Percentiles rank a stretch among this genome's conserved stretches.
phyloP scores from a whole-genome alignment of 2,329 filamentous ascomycete species.

The Dichotomopilus funicola region DNA sequence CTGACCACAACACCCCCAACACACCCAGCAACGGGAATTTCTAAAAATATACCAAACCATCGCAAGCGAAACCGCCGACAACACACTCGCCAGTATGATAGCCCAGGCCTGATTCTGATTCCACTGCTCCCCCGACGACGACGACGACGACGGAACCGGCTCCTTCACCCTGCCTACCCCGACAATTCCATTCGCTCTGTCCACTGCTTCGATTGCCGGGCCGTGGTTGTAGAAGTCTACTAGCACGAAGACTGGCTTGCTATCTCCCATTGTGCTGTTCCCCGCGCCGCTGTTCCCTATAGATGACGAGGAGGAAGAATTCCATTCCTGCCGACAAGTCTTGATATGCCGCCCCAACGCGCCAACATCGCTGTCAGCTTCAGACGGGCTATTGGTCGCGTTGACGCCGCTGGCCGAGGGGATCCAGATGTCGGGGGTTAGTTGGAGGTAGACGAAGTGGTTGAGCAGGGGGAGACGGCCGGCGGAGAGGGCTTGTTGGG shows the following conservation, averaged over 20 bases:
- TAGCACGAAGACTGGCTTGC: slow-evolving; percentile 62
- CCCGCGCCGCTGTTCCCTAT: neutral
- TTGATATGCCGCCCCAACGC: slow-evolving; percentile 47
- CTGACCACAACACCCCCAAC: no score
- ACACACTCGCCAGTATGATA: no score
- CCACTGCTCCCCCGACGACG: slow-evolving; percentile 11
- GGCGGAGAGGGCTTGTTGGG: slow-evolving; percentile 40
- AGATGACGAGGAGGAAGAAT: no score
- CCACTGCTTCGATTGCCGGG: slow-evolving; percentile 61
- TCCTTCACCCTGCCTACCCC: slow-evolving; percentile 20
- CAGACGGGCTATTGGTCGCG: slow-evolving; percentile 59
- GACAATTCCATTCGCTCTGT: slow-evolving; percentile 55
- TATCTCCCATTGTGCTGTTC: slow-evolving; percentile 25
- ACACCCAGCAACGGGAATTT: no score
- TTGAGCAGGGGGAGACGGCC: slow-evolving; percentile 68
- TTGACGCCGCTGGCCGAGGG: slow-evolving; percentile 55
- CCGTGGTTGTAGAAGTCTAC: slow-evolving; percentile 77
- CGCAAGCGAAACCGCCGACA: no score
- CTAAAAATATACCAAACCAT: no score
- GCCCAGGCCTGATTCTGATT: no score
- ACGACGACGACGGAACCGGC: neutral
- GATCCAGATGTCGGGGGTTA: slow-evolving; percentile 49
- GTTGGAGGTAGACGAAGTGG: slow-evolving; percentile 64
- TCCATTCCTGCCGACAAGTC: slow-evolving; percentile 52
- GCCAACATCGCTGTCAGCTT: slow-evolving; percentile 39